Percentiles rank a stretch among this genome's conserved stretches.
phyloP scores from a whole-genome alignment of 306 rosid species.

The Crotalaria pallida region DNA sequence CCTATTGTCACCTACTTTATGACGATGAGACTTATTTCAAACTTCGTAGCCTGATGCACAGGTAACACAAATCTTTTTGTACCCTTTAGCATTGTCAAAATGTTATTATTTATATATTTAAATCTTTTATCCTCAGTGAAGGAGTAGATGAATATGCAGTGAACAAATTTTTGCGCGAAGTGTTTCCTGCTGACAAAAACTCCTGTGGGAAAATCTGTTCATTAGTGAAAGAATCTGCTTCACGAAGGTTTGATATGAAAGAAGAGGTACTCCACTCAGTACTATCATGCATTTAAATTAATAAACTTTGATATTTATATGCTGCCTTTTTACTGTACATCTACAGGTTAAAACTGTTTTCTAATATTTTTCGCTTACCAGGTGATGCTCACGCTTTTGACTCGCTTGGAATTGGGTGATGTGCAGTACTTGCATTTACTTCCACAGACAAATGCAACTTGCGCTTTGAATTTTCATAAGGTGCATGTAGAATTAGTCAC shows the following conservation, averaged over 20 bases:
- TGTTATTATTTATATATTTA: slow-evolving; percentile 12
- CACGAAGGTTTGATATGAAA: slow-evolving; percentile 85
- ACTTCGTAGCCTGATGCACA: slow-evolving; percentile 84
- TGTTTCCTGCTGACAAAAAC: slow-evolving; percentile 47
- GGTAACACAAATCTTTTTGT: slow-evolving; percentile 36
- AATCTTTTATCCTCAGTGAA: slow-evolving; percentile 55
- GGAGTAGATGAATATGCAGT: slow-evolving; percentile 82
- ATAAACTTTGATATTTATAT: slow-evolving; percentile 12
- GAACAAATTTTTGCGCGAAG: slow-evolving; percentile 70
- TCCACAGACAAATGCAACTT: slow-evolving; percentile 71
- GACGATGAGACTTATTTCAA: slow-evolving; percentile 69
- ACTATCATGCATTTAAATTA: slow-evolving; percentile 23
- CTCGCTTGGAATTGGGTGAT: slow-evolving; percentile 89
- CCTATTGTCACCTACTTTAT: slow-evolving; percentile 78
- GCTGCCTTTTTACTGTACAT: slow-evolving; percentile 8
- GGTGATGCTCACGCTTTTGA: slow-evolving; percentile 89
- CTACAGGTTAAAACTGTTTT: slow-evolving; percentile 10
- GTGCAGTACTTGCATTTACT: slow-evolving; percentile 68
- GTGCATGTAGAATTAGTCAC: slow-evolving; percentile 29
- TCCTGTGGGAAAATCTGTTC: slow-evolving; percentile 58
- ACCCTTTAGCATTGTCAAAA: background rate
- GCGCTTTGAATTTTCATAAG: slow-evolving; percentile 72
- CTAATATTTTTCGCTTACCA: slow-evolving; percentile 33
- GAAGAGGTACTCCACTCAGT: slow-evolving; percentile 69
- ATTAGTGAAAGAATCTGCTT: slow-evolving; percentile 72